phyloP scores from a whole-genome alignment of 495 filamentous ascomycete species.

The Penicillium egyptiacum region DNA sequence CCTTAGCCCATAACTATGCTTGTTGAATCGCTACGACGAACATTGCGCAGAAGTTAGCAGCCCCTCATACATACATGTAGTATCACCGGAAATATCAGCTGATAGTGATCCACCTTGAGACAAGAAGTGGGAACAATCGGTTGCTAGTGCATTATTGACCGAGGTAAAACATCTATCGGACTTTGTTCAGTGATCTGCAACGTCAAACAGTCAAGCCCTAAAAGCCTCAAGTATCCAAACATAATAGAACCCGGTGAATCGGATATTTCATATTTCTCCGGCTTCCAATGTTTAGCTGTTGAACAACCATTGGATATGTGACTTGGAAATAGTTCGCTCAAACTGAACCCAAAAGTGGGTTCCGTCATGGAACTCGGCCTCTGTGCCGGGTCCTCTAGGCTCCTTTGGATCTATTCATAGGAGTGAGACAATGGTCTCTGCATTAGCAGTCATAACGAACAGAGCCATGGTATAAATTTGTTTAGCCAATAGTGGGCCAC shows the following conservation, averaged over 20 bases:
- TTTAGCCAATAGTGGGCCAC: not conserved
- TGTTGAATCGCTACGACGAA: not conserved
- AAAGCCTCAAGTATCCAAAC: not conserved
- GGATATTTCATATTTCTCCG: not conserved
- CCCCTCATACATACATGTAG: not conserved
- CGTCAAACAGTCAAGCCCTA: not conserved
- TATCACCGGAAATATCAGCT: not conserved
- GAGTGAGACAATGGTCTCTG: not conserved
- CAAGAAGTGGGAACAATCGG: not conserved
- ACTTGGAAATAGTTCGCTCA: not conserved
- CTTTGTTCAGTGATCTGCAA: not conserved
- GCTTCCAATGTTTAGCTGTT: not conserved
- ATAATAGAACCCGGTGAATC: not conserved
- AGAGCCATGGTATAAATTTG: not conserved
- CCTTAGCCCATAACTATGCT: not conserved
- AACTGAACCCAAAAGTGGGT: not conserved
- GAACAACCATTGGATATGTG: not conserved
- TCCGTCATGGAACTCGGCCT: conserved; percentile 11
- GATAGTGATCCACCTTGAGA: not conserved
- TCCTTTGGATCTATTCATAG: conserved; percentile 3
- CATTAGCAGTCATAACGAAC: conserved; percentile 6
- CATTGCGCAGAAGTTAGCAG: not conserved
- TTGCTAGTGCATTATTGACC: not conserved
- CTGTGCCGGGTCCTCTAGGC: conserved; percentile 2
- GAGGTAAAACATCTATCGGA: not conserved